A percentile compares a stretch with the other conserved stretches of the same genome.
phyloP scores from a whole-genome alignment of 2,329 filamentous ascomycete species.

The Neopestalotiopsis rosae region DNA sequence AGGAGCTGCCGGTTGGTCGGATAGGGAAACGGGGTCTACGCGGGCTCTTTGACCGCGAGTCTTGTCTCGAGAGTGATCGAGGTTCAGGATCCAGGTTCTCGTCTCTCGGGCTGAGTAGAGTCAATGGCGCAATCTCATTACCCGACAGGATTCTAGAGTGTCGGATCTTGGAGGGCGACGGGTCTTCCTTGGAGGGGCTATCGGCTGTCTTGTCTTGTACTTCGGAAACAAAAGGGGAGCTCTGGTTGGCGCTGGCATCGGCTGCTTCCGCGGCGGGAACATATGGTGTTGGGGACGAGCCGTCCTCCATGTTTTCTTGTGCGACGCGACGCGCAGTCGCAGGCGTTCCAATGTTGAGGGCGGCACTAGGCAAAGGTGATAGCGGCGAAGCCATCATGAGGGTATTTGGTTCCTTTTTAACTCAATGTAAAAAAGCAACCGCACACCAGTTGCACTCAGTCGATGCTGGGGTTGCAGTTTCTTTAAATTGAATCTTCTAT shows the following conservation, averaged over 20 bases:
- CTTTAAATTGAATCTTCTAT: not conserved
- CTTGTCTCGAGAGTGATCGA: conserved; percentile 15
- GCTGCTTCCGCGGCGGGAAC: not conserved
- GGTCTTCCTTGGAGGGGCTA: conserved; percentile 46
- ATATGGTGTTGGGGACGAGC: not conserved
- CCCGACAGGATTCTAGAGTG: conserved; percentile 63
- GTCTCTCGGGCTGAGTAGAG: conserved; percentile 49
- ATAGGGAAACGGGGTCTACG: conserved; percentile 44
- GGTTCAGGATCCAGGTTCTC: conserved; percentile 30
- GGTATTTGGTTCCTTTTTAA: conserved; percentile 1
- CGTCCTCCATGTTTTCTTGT: conserved; percentile 22
- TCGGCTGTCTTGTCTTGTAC: conserved; percentile 18
- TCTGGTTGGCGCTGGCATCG: conserved; percentile 14
- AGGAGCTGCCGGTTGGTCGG: conserved; percentile 19
- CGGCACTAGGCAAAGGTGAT: conserved; percentile 42
- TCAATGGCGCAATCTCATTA: conserved; percentile 61
- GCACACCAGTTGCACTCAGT: not conserved
- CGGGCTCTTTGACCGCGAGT: conserved; percentile 39
- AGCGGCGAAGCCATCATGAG: conserved; percentile 45
- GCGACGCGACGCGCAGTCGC: conserved; percentile 32
- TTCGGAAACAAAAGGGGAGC: conserved; percentile 24
- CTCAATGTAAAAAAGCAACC: not conserved
- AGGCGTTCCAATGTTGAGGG: conserved; percentile 43
- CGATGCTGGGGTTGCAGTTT: not conserved
- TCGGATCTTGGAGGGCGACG: conserved; percentile 52